Conservation (phyloP, 2,329 filamentous ascomycete species). For the Blastomyces percursus region DNA sequence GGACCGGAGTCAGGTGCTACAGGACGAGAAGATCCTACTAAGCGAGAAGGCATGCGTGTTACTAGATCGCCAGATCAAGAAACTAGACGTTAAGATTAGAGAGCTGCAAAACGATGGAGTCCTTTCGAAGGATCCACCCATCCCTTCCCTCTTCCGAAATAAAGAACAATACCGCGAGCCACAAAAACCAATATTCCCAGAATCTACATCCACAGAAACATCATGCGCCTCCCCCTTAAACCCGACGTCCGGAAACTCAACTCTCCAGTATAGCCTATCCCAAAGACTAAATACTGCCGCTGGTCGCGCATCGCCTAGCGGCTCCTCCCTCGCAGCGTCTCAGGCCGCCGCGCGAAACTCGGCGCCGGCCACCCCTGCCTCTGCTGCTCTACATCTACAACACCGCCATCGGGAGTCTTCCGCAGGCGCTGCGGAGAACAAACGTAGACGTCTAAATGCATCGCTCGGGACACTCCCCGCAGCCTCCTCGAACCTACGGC, state of each 20-base stretch:
- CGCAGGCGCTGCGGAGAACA: constrained; percentile 43
- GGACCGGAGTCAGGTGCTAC: constrained; percentile 46
- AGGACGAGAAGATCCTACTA: constrained; percentile 52
- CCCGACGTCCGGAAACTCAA: constrained; percentile 45
- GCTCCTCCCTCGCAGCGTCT: constrained; percentile 31
- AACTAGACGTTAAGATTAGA: constrained; percentile 50
- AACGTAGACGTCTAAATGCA: constrained; percentile 47
- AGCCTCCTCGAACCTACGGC: constrained; percentile 46
- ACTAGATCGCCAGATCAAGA: constrained; percentile 53
- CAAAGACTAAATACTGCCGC: constrained; percentile 33
- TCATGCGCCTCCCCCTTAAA: constrained; percentile 39
- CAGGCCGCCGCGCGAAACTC: constrained; percentile 31
- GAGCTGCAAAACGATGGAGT: constrained; percentile 50
- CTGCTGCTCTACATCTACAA: constrained; percentile 30
- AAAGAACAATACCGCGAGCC: constrained; percentile 34
- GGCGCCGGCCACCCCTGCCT: constrained; percentile 35
- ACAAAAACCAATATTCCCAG: constrained; percentile 41
- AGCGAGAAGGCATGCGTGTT: constrained; percentile 50
- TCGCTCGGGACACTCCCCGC: constrained; percentile 44
- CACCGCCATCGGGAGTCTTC: constrained; percentile 45
- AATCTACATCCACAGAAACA: constrained; percentile 35
- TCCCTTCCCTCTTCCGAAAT: constrained; percentile 46
- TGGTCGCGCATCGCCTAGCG: constrained; percentile 21
- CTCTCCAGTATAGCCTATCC: constrained; percentile 43
- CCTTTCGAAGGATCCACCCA: constrained; percentile 46